These are phyloP conservation scores for Eucalyptus pauciflora DNA, from an alignment of 345 rosid genomes.

Conservation along the genomic window DNA sequence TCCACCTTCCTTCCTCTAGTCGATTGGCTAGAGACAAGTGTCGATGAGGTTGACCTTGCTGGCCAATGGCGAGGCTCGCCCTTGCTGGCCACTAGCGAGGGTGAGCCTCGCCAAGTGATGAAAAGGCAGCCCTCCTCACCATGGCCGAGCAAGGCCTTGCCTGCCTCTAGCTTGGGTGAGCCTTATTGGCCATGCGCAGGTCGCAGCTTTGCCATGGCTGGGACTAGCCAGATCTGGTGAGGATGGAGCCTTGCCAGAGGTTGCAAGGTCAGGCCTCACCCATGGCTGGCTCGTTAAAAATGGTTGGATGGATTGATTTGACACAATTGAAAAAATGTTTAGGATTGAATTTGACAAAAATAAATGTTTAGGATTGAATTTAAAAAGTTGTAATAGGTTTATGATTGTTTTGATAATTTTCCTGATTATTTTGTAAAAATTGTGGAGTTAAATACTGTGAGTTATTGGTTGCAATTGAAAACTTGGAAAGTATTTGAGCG, in stretches of 20 bases:
- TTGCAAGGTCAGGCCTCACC: fast-evolving
- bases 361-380: fast-evolving
- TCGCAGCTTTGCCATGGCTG: fast-evolving
- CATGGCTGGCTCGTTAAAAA: no score
- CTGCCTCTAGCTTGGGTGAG: no score
- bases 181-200: no score
- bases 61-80: fast-evolving
- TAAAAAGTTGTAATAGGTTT: no score
- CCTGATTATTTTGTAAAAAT: fast-evolving
- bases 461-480: no score
- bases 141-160: no score
- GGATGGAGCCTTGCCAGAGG: no score
- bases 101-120: fast-evolving
- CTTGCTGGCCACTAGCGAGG: fast-evolving
- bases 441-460: no score
- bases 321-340: fast-evolving
- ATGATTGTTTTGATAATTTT: no score
- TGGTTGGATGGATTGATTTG: fast-evolving
- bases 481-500: neutral
- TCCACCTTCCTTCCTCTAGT: neutral
- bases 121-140: fast-evolving
- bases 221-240: no score
- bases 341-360: no score
- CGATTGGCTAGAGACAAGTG: no score
- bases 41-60: fast-evolving